Percentiles rank a stretch among this genome's conserved stretches.
These are phyloP conservation scores for Malassezia globosa DNA, from an alignment of 1,284 basidiomycete genomes.

Conservation along the genomic window DNA sequence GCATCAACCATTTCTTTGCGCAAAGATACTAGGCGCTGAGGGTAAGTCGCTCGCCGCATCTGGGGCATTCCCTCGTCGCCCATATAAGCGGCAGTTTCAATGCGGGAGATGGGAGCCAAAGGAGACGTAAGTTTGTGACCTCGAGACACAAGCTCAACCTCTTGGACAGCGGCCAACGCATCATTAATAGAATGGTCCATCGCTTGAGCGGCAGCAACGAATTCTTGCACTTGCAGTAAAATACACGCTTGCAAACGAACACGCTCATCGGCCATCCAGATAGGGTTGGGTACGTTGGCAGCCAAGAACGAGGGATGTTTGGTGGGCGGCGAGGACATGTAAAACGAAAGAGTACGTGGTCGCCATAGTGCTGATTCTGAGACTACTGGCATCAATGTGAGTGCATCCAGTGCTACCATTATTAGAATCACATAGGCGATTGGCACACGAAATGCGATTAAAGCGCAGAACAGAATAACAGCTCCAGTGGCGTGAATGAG, in stretches of 20 bases:
- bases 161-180: constrained; percentile 39
- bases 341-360: background rate
- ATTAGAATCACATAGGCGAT: background rate
- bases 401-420: background rate
- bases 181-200: constrained; percentile 34
- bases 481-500: background rate
- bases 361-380: background rate
- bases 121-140: constrained; percentile 40
- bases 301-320: constrained; percentile 3
- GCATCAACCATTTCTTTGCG: constrained; percentile 20
- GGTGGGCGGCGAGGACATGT: background rate
- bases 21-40: constrained; percentile 16
- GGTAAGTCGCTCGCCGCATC: background rate
- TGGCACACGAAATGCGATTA: background rate
- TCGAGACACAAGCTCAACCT: constrained; percentile 41
- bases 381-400: background rate
- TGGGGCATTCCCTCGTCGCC: background rate
- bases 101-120: constrained; percentile 42
- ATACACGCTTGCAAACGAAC: constrained; percentile 13
- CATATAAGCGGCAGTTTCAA: constrained; percentile 22
- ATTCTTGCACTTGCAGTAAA: constrained; percentile 7
- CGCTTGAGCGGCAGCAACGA: constrained; percentile 27
- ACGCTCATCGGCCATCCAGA: constrained; percentile 18
- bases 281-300: background rate
- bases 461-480: background rate